Evolutionary conservation across 2,329 filamentous ascomycete species (phyloP), one percentile per base, ranked within the genome.

Genomic region (Gnomoniopsis smithogilvyi): DNA sequence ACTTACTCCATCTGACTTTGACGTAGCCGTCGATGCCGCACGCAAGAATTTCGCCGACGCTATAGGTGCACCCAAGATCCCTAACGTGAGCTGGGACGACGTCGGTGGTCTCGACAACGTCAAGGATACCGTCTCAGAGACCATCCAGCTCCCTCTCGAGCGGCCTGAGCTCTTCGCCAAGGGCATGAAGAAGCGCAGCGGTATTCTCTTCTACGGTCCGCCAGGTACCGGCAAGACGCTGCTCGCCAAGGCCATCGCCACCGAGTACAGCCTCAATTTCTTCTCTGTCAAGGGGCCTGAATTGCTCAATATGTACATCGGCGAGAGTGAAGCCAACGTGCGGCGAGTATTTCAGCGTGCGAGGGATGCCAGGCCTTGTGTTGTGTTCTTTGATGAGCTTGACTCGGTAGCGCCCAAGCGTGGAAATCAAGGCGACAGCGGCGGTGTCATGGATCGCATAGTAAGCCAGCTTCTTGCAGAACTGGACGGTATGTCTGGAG

Each of bases 21-120:
- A 96, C 56, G 77, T 88, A n/a, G 95, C 95, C 0, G 94, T 99
- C 3, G 94, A 98, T 61, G 92, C 93, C 6, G 95, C 95, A 1
- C 87, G 95, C 56, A 97, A 97, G 81, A 98, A 97, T 74, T 99
- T 99, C 71, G 94, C 95, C 6, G 95, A 98, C 72, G 89, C 94
- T 0, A 99, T 99, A 64, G 95, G 95, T 24, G 95, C 95, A 6
- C 95, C 95, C 2, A 98, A 98, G 81, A 98, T 98, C 63, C 95
- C 94, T 7, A 97, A 96, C 63, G 95, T 99, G 7, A 89, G 89
- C 22, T 99, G 94, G 94, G 89, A 94, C 65, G 94, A 99, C 71
- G 94, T 99, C 21, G 94, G 94, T 72, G 94, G 95, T 52, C 81
- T 98, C 34, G 87, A 89, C 33, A 92, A 96, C 67, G 93, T 98